A percentile compares a stretch with the other conserved stretches of the same genome.
These are phyloP conservation scores for Microsporum canis DNA, from an alignment of 2,329 filamentous ascomycete genomes.

Conservation along the genomic window DNA sequence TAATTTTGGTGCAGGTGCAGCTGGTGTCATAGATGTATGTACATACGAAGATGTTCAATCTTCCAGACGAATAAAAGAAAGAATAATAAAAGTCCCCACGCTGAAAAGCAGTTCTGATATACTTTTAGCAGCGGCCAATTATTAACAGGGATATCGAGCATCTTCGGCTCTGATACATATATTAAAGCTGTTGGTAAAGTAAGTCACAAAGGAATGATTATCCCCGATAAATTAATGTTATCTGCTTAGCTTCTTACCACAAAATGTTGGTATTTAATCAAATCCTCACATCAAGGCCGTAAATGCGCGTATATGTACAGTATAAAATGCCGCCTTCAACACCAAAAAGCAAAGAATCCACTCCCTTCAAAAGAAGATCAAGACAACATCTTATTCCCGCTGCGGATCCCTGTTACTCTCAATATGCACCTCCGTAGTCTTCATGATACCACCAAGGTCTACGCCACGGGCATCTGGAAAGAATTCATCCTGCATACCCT, in stretches of 20 bases:
- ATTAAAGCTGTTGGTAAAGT: too few species aligned
- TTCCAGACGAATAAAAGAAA: too few species aligned
- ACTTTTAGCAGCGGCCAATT: background rate
- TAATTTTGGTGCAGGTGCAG: background rate
- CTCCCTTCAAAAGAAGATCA: too few species aligned
- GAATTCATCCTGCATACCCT: background rate
- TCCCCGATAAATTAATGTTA: too few species aligned
- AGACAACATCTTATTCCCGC: background rate
- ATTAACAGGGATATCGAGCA: background rate
- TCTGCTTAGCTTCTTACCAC: too few species aligned
- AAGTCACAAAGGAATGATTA: too few species aligned
- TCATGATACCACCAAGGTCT: slow-evolving; percentile 7
- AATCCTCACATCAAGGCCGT: background rate
- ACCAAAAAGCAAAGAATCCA: too few species aligned
- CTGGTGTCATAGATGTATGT: too few species aligned
- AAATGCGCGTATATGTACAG: too few species aligned
- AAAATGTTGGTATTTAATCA: background rate
- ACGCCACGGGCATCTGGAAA: background rate
- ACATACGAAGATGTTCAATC: too few species aligned
- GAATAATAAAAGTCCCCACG: background rate
- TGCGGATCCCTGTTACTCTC: background rate
- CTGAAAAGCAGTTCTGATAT: background rate
- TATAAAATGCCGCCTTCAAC: too few species aligned
- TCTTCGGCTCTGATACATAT: background rate
- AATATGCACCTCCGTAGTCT: slow-evolving; percentile 7